Percentiles rank a stretch among this genome's conserved stretches.
Conservation (phyloP, 164 flowering plant genomes). For the Umbilicus rupestris region DNA sequence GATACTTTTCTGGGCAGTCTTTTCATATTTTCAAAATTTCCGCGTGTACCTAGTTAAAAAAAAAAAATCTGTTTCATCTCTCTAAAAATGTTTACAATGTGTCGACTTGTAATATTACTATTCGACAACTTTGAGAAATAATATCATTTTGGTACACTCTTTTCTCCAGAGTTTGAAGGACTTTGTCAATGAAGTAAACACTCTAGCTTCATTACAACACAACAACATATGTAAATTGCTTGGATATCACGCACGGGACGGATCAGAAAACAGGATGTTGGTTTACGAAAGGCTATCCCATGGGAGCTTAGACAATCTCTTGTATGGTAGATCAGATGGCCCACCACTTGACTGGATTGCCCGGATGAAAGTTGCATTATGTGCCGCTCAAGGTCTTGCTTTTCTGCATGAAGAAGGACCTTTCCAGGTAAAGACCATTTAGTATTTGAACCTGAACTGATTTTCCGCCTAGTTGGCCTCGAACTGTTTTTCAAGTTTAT, state of each 20-base stretch:
- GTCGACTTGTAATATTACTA: background rate
- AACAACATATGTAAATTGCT: slow-evolving; percentile 84
- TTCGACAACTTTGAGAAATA: background rate
- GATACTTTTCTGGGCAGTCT: too few species aligned
- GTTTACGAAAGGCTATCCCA: slow-evolving; percentile 86
- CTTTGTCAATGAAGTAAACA: slow-evolving; percentile 62
- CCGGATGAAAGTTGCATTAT: slow-evolving; percentile 80
- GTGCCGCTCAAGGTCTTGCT: slow-evolving; percentile 95
- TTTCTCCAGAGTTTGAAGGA: slow-evolving; percentile 56
- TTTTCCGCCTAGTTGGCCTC: background rate
- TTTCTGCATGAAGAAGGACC: slow-evolving; percentile 99
- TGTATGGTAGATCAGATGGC: slow-evolving; percentile 79
- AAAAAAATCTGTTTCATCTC: too few species aligned
- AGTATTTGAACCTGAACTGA: background rate
- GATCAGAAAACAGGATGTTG: slow-evolving; percentile 72
- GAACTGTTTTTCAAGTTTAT: background rate
- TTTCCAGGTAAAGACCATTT: slow-evolving; percentile 61
- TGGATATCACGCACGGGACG: slow-evolving; percentile 90
- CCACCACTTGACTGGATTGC: slow-evolving; percentile 88
- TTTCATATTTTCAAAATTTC: too few species aligned
- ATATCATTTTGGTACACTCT: background rate
- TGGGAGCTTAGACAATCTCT: slow-evolving; percentile 81
- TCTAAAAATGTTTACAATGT: background rate
- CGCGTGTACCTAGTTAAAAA: too few species aligned
- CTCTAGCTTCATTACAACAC: slow-evolving; percentile 76